These are phyloP conservation scores for Debaryomyces subglobosus DNA, from an alignment of 1,139 yeast species.

Conservation along the genomic window DNA sequence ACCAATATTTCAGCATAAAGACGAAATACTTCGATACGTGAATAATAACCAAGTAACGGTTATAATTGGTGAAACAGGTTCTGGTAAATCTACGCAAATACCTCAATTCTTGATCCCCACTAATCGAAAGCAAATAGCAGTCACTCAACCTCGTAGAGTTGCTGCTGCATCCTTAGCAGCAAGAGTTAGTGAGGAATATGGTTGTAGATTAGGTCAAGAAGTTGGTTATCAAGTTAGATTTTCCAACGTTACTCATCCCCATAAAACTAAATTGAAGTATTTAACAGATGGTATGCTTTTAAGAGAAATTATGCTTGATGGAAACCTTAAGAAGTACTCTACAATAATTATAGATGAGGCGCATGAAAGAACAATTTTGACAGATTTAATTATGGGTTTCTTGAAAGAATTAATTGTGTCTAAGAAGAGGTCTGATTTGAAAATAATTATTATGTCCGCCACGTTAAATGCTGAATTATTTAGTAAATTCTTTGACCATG, in stretches of 20 bases:
- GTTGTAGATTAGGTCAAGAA: conserved; percentile 71
- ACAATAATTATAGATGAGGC: conserved; percentile 94
- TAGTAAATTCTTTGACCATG: conserved; percentile 71
- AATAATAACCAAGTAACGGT: conserved; percentile 66
- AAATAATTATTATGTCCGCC: conserved; percentile 86
- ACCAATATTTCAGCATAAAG: conserved; percentile 78
- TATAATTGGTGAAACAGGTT: conserved; percentile 95
- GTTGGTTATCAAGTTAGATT: conserved; percentile 97
- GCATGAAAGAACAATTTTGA: conserved; percentile 91
- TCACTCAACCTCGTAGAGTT: conserved; percentile 96
- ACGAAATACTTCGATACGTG: conserved; percentile 61
- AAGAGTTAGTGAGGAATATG: conserved; percentile 89
- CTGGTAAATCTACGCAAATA: conserved; percentile 97
- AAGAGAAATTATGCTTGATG: conserved; percentile 85
- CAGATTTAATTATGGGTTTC: conserved; percentile 89
- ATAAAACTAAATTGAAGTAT: conserved; percentile 71
- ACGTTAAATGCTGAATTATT: conserved; percentile 93
- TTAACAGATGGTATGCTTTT: conserved; percentile 97
- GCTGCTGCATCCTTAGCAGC: conserved; percentile 95
- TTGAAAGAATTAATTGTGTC: conserved; percentile 62
- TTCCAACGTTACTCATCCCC: conserved; percentile 40
- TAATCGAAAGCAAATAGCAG: conserved; percentile 67
- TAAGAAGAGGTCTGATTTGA: conserved; percentile 55
- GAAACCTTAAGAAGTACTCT: conserved; percentile 62
- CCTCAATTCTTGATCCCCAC: conserved; percentile 80